These are phyloP conservation scores for Monosporascus ibericus DNA, from an alignment of 2,329 filamentous ascomycete species.

Conservation along the genomic window DNA sequence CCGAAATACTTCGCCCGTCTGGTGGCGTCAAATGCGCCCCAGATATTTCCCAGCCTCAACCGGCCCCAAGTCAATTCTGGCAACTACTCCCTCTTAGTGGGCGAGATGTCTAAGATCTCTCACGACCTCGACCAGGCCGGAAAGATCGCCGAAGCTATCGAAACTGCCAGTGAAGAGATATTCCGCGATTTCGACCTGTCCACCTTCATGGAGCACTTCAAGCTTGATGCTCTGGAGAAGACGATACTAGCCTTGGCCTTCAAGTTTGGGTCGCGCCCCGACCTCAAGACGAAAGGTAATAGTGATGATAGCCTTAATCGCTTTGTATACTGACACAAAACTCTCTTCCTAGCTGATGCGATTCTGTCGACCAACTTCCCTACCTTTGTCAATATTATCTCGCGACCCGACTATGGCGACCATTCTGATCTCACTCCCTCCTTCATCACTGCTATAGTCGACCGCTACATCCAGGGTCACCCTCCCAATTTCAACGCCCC, in stretches of 20 bases:
- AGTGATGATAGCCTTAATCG: conserved; percentile 15
- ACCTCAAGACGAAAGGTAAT: conserved; percentile 83
- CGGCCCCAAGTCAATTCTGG: conserved; percentile 69
- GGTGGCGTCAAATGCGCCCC: conserved; percentile 81
- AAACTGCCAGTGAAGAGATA: conserved; percentile 83
- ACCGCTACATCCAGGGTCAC: conserved; percentile 81
- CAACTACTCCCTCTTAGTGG: conserved; percentile 75
- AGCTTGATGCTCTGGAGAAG: conserved; percentile 82
- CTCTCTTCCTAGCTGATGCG: conserved; percentile 62
- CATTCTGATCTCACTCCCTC: conserved; percentile 61
- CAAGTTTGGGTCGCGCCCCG: conserved; percentile 71
- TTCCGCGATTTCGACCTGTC: conserved; percentile 96
- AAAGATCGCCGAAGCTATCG: conserved; percentile 90
- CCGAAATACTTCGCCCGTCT: conserved; percentile 92
- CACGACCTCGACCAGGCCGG: conserved; percentile 75
- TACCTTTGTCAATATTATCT: conserved; percentile 71
- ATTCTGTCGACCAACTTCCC: conserved; percentile 76
- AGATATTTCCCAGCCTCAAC: conserved; percentile 79
- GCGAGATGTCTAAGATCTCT: conserved; percentile 81
- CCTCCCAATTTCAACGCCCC: conserved; percentile 79
- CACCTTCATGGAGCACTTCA: conserved; percentile 93
- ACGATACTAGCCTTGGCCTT: conserved; percentile 84
- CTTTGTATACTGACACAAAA: conserved; percentile 10
- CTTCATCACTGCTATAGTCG: conserved; percentile 74
- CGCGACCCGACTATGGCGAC: conserved; percentile 55